Evolutionary conservation across 176 grass and related monocot genomes (phyloP), one percentile per base, ranked within the genome.

Genomic region (Carex littledalei): DNA sequence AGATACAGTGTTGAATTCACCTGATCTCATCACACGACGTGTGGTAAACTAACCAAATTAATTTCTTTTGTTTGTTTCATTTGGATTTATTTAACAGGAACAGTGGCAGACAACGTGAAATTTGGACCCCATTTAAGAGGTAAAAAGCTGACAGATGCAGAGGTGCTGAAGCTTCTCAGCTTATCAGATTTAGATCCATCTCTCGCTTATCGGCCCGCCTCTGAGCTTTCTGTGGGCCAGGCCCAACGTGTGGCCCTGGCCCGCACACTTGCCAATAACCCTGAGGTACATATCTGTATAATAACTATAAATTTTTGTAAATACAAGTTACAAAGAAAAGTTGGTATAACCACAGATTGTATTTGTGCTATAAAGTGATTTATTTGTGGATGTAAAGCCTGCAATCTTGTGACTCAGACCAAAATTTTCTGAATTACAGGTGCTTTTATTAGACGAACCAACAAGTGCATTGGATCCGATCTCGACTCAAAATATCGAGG

Each of bases 401-500:
- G 18, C 16, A 45, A 8, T 9, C 0, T 20, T 45, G 20, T 3
- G 8, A n/a, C 13, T 18, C 6, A 21, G 3, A 43, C 17, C 32
- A 16, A 26, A 24, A 0, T 43, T 76, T 50, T 72, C 18, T 2
- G 3, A n/a, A 13, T 20, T 82, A 24, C 68, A 97, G 94, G 95
- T 98, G 85, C 89, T 95, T 3, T 67, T 98, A 62, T 79, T 98
- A 67, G 95, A 98, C 0, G 95, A 98, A 50, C 95, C 95, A 18
- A 95, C 95, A 12, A 98, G 93, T 34, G 95, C 95, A 62, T 26
- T 98, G 91, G 95, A 98, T 61, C 95, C 95, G 0, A 98, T 98
- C 22, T 98, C 93, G 15, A 98, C 95, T 20, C 93, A 98, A 87
- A 98, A 98, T 86, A 98, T 98, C 50, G 95, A 98, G 87, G 89